A percentile compares a stretch with the other conserved stretches of the same genome.
Conservation (phyloP, 139 green algal genomes). For the Desmodesmus armatus region DNA sequence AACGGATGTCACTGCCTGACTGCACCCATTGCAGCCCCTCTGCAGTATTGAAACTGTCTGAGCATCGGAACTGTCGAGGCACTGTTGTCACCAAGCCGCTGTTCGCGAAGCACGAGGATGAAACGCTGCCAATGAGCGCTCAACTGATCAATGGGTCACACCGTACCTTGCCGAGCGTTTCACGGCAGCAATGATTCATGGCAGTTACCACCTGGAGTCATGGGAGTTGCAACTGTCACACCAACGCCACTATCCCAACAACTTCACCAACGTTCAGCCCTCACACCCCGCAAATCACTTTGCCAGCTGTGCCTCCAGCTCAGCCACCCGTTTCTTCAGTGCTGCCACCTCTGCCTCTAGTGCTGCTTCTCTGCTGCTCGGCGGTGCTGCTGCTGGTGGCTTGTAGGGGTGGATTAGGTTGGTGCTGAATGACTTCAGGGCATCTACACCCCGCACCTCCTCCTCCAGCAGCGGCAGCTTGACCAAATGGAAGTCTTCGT, state of each 20-base stretch:
- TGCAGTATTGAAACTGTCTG: no score
- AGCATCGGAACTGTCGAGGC: no score
- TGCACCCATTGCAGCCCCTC: no score
- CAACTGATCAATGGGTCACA: no score
- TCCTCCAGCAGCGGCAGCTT: slow-evolving; percentile 92
- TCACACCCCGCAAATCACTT: not conserved
- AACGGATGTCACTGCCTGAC: no score
- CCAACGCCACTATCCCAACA: not conserved
- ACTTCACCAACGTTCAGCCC: not conserved
- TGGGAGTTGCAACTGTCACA: not conserved
- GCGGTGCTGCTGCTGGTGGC: slow-evolving; percentile 33
- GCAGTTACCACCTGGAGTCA: not conserved
- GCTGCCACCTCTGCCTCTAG: slow-evolving; percentile 57
- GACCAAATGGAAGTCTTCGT: slow-evolving; percentile 95
- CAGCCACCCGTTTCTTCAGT: slow-evolving; percentile 46
- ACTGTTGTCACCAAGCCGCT: no score
- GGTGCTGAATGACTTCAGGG: slow-evolving; percentile 73
- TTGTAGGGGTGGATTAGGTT: slow-evolving; percentile 75
- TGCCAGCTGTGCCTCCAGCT: slow-evolving; percentile 32
- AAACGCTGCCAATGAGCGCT: no score
- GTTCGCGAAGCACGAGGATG: no score
- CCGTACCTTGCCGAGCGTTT: no score
- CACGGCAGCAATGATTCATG: no score
- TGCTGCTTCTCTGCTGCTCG: slow-evolving; percentile 46
- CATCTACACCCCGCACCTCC: slow-evolving; percentile 80